Percentiles rank a stretch among this genome's conserved stretches.
phyloP scores from a whole-genome alignment of 2,329 filamentous ascomycete genomes.

The Sporothrix curviconia region DNA sequence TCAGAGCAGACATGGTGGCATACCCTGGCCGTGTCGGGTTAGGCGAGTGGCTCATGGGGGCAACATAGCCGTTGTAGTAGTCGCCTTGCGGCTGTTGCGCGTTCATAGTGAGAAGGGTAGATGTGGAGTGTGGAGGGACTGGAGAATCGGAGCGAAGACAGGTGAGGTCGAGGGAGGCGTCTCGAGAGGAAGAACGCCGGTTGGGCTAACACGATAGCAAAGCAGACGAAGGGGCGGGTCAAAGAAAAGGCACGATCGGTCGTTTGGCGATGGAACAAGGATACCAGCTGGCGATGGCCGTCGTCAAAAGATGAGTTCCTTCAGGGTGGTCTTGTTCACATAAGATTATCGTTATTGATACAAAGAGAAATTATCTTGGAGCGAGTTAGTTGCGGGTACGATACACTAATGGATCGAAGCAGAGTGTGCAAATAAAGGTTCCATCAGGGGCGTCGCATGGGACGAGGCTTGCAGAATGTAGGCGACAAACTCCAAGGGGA shows the following conservation, averaged over 20 bases:
- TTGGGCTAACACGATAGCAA: neutral
- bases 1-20: constrained; percentile 31
- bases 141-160: neutral
- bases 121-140: no score
- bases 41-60: constrained; percentile 60
- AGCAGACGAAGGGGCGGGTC: no score
- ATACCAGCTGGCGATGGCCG: neutral
- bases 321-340: no score
- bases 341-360: no score
- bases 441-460: no score
- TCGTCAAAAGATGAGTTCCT: no score
- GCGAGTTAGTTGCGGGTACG: no score
- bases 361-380: no score
- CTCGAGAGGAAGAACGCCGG: neutral
- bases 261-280: no score
- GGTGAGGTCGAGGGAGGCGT: neutral
- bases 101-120: constrained; percentile 38
- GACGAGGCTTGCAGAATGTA: neutral
- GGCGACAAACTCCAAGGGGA: neutral
- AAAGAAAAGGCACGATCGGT: no score
- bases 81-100: constrained; percentile 48
- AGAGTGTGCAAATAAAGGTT: no score
- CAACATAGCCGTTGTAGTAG: constrained; percentile 66
- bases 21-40: constrained; percentile 60
- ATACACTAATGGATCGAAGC: no score